Base-by-base conservation (phyloP, 2,329 filamentous ascomycete genomes). In the Aspergillus ochraceoroseus region DNA sequence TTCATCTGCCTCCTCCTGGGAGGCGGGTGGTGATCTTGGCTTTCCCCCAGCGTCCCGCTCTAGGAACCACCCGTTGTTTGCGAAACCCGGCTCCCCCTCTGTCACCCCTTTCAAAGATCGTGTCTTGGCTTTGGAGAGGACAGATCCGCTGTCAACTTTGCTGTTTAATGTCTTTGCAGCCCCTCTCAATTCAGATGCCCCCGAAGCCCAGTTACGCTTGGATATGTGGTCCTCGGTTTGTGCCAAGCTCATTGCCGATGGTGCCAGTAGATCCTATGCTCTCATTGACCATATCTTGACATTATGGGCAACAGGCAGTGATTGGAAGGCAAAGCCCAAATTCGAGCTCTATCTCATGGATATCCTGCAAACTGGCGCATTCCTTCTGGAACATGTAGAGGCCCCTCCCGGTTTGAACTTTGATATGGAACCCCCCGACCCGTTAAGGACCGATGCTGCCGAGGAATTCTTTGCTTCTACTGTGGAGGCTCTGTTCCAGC, bases 261-360 rank as follows among this genome's bases (percentile, higher is more conserved):
- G 80, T 55, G 88, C 84, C 59, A 80, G 79, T 20, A 85, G 80
- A 39, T 82, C 83, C 50, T 85, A 92, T 59, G 82, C 85, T 41
- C 83, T 95, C 41, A 75, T 95, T 43, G 82, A 86, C 48, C 83
- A 85, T 32, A 80, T 95, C 22, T 75, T 98, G 35, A 89, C 92
- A 63, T 82, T 87, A 41, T 96, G 88, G 85, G 82, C 86, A 36
- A 75, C 80, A 41, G 85, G 89, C 75, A 81, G 86, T 47, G 83
- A 89, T 63, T 96, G 90, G 89, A 85, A 87, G 27, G 87, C 87
- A 42, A 88, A 84, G 56, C 79, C 83, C 52, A 92, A 88, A 49
- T 81, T 98, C 73, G 89, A 95, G 67, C 85, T 87, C 67, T 96
- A 90, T 63, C 77, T 98, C 8, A 92, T 95, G 85, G 86, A 92